Evolutionary conservation across 768 basidiomycete genomes (phyloP).

Genomic region (Exidia glandulosa): DNA sequence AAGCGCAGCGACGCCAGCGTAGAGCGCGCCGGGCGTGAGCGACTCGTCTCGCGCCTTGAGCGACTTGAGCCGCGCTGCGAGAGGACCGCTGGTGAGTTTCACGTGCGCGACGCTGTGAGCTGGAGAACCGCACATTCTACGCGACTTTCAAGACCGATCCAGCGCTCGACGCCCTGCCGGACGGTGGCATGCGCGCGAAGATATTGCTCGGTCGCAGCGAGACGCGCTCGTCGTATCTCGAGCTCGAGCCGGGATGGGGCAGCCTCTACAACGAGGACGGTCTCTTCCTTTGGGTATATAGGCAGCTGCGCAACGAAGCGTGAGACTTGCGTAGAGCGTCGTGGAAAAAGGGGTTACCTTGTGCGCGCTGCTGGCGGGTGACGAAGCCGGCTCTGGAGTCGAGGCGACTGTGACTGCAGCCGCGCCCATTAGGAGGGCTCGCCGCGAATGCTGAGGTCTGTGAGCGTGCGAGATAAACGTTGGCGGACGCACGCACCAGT

Average conservation of each 20-base stretch:
- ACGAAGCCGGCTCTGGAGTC: not conserved
- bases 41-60: conserved; percentile 72
- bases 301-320: conserved; percentile 45
- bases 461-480: too few relatives aligned
- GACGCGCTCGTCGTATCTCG: conserved; percentile 62
- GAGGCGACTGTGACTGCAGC: not conserved
- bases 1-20: conserved; percentile 80
- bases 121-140: conserved; percentile 60
- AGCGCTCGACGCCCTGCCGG: conserved; percentile 61
- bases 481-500: too few relatives aligned
- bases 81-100: not conserved
- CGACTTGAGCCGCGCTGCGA: conserved; percentile 66
- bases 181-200: conserved; percentile 50
- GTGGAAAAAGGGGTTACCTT: not conserved
- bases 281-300: conserved; percentile 60
- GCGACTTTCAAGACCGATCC: conserved; percentile 78
- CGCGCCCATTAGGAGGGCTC: not conserved
- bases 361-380: not conserved
- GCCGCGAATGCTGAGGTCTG: not conserved
- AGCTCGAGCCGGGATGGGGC: conserved; percentile 63
- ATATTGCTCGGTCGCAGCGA: conserved; percentile 45
- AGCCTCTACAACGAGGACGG: conserved; percentile 62
- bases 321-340: not conserved
- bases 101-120: not conserved
- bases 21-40: conserved; percentile 81